These are phyloP conservation scores for Viridothelium virens DNA, from an alignment of 495 filamentous ascomycete species.

Conservation along the genomic window DNA sequence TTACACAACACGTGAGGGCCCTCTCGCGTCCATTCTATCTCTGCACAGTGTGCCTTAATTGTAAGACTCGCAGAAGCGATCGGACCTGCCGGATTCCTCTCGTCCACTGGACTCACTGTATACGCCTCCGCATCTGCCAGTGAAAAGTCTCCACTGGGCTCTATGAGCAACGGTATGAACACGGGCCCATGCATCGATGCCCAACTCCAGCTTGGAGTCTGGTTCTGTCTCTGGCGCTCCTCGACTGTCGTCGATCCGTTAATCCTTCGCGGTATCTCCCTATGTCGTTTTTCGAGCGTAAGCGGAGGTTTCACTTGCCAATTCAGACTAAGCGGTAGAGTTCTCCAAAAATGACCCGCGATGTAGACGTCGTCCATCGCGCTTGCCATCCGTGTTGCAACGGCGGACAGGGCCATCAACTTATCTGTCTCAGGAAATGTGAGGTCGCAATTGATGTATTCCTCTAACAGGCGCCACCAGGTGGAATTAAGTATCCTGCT, in stretches of 20 bases:
- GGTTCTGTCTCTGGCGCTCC: not conserved
- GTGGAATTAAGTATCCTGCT: not conserved
- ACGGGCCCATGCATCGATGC: not conserved
- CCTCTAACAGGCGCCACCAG: not conserved
- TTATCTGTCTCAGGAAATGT: not conserved
- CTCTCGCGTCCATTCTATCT: not conserved
- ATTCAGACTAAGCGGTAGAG: not conserved
- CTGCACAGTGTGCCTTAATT: not conserved
- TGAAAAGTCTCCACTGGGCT: not conserved
- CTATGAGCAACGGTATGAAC: not conserved
- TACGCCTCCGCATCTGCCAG: not conserved
- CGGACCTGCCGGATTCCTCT: not conserved
- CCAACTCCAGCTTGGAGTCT: not conserved
- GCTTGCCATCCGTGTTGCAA: constrained; percentile 2
- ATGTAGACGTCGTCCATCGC: not conserved
- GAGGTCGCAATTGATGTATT: not conserved
- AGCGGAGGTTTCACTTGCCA: not conserved
- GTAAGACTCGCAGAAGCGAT: not conserved
- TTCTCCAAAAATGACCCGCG: constrained; percentile 6
- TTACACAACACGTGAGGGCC: not conserved
- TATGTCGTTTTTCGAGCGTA: not conserved
- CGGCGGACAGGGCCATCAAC: not conserved
- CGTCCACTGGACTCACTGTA: not conserved
- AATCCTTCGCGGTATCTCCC: not conserved
- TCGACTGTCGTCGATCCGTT: not conserved